A percentile compares a stretch with the other conserved stretches of the same genome.
phyloP scores from a whole-genome alignment of 805 yeast species.

The Nakazawaea ambrosiae region DNA sequence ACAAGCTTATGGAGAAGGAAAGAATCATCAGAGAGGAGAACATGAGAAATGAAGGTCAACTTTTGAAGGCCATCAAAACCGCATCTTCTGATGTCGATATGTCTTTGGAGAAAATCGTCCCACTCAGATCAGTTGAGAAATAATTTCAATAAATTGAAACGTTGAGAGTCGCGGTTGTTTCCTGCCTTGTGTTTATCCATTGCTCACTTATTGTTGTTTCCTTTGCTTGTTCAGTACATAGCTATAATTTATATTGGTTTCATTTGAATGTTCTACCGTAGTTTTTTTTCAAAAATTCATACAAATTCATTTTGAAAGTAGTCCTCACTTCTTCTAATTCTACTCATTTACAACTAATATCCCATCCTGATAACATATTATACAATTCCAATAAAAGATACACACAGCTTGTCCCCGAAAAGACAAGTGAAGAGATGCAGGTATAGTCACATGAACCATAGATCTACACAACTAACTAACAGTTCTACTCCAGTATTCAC shows the following conservation, averaged over 20 bases:
- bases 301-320: too few species aligned
- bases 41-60: slow-evolving; percentile 4
- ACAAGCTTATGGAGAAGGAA: slow-evolving; percentile 20
- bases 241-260: not conserved
- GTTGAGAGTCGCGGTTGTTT: too few species aligned
- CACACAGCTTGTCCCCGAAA: too few species aligned
- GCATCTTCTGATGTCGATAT: slow-evolving; percentile 1
- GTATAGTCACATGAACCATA: too few species aligned
- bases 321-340: too few species aligned
- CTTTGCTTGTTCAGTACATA: too few species aligned
- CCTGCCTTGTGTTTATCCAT: too few species aligned
- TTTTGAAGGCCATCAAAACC: slow-evolving; percentile 8
- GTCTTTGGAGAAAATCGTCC: slow-evolving; percentile 7
- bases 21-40: slow-evolving; percentile 14
- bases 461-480: too few species aligned
- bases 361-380: too few species aligned
- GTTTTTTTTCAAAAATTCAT: not conserved
- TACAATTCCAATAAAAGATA: not conserved
- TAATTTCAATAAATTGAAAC: not conserved
- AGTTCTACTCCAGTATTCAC: slow-evolving; percentile 11
- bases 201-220: too few species aligned
- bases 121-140: slow-evolving; percentile 9
- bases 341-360: too few species aligned
- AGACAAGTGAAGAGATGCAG: too few species aligned
- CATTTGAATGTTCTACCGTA: not conserved